A percentile compares a stretch with the other conserved stretches of the same genome.
phyloP scores from a whole-genome alignment of 805 yeast species.

The Zygoascus bituminiphila region DNA sequence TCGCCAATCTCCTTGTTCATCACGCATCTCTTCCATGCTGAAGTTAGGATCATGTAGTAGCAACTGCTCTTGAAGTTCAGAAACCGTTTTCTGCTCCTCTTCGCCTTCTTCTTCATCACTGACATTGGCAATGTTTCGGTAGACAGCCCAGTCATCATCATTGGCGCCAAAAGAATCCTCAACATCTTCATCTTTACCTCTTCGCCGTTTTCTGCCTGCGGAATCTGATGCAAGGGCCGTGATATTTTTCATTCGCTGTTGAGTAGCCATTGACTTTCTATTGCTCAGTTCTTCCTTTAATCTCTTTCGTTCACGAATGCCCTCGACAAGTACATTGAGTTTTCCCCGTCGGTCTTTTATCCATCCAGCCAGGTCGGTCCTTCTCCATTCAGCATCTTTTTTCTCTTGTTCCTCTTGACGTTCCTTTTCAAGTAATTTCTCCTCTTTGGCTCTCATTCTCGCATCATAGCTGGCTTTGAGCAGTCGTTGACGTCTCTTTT shows the following conservation, averaged over 20 bases:
- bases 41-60: conserved; percentile 79
- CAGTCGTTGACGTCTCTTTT: conserved; percentile 75
- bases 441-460: conserved; percentile 69
- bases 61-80: conserved; percentile 58
- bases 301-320: conserved; percentile 58
- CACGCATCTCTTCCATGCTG: conserved; percentile 60
- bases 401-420: conserved; percentile 50
- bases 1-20: conserved; percentile 82
- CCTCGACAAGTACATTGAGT: conserved; percentile 50
- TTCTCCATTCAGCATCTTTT: conserved; percentile 73
- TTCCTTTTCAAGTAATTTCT: conserved; percentile 58
- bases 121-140: conserved; percentile 68
- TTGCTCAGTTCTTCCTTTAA: conserved; percentile 72
- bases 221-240: conserved; percentile 74
- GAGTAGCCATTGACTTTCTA: conserved; percentile 86
- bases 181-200: conserved; percentile 66
- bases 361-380: conserved; percentile 71
- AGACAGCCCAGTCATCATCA: conserved; percentile 92
- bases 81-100: conserved; percentile 41
- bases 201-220: conserved; percentile 21
- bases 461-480: conserved; percentile 87
- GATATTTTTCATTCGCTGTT: conserved; percentile 82
- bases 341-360: conserved; percentile 56
- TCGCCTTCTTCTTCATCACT: conserved; percentile 77
- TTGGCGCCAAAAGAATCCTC: conserved; percentile 91